Percentiles rank a stretch among this genome's conserved stretches.
These are phyloP conservation scores for Hansenula lynferdii DNA, from an alignment of 1,139 yeast genomes.

Conservation along the genomic window DNA sequence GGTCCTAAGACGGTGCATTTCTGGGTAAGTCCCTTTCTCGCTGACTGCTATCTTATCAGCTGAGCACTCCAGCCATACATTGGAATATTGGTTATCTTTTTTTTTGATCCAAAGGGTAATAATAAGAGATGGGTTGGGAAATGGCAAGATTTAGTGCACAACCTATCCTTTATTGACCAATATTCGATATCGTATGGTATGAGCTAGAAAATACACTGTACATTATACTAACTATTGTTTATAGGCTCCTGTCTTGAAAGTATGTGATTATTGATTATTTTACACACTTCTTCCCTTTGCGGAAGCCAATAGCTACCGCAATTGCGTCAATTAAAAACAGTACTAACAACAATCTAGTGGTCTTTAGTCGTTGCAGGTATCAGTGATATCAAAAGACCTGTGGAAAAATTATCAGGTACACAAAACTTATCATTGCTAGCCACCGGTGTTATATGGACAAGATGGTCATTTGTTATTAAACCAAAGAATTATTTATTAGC, in stretches of 20 bases:
- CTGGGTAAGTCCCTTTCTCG: slow-evolving; percentile 80
- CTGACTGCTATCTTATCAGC: background rate
- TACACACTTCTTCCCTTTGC: background rate
- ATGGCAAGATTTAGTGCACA: background rate
- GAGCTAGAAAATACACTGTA: too few species aligned
- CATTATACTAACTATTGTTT: background rate
- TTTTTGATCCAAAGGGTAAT: background rate
- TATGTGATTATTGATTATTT: slow-evolving; percentile 9
- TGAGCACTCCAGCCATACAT: too few species aligned
- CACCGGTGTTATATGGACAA: slow-evolving; percentile 95
- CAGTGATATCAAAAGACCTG: slow-evolving; percentile 83
- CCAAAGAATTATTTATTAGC: slow-evolving; percentile 89
- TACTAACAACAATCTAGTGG: slow-evolving; percentile 51
- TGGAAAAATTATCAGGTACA: slow-evolving; percentile 85
- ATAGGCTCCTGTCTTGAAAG: slow-evolving; percentile 50
- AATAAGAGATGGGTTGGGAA: background rate
- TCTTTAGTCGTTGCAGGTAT: slow-evolving; percentile 86
- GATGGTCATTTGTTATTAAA: slow-evolving; percentile 93
- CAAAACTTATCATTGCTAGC: slow-evolving; percentile 83
- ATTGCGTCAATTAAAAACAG: background rate
- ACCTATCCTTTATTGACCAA: too few species aligned
- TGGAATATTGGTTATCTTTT: too few species aligned
- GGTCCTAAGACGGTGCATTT: slow-evolving; percentile 96
- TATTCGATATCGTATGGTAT: too few species aligned
- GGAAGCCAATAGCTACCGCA: background rate